phyloP scores from a whole-genome alignment of 768 basidiomycete species.

The Tylopilus intermedius region DNA sequence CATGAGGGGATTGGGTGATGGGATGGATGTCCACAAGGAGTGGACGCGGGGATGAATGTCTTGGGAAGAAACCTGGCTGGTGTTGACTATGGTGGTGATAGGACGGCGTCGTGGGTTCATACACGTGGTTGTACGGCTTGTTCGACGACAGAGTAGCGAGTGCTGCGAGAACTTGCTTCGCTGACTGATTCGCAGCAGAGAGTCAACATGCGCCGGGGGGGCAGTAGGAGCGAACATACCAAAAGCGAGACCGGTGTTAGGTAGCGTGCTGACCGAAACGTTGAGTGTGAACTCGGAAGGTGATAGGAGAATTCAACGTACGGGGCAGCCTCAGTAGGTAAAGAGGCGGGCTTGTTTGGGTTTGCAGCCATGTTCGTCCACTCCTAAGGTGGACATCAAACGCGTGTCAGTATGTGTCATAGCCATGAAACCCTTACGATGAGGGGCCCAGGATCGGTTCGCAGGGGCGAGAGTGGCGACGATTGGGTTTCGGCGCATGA shows the following conservation, averaged over 20 bases:
- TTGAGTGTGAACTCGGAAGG: slow-evolving; percentile 13
- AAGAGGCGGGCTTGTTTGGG: slow-evolving; percentile 1
- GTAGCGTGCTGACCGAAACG: slow-evolving; percentile 20
- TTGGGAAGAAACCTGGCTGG: slow-evolving; percentile 8
- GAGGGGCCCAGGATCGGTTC: slow-evolving; percentile 13
- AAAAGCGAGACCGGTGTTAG: slow-evolving; percentile 16
- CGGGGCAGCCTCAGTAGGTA: slow-evolving; percentile 5
- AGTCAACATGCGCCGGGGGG: slow-evolving; percentile 8
- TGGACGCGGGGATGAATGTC: slow-evolving; percentile 19
- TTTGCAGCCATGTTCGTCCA: slow-evolving; percentile 16
- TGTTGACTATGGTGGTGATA: slow-evolving; percentile 4
- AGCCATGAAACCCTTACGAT: slow-evolving; percentile 10
- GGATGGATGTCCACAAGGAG: slow-evolving; percentile 28
- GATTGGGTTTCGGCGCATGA: slow-evolving; percentile 9
- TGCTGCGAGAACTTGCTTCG: slow-evolving; percentile 28
- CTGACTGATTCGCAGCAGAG: slow-evolving; percentile 26
- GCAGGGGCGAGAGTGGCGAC: slow-evolving; percentile 8
- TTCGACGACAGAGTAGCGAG: slow-evolving; percentile 45
- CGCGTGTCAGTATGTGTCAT: background rate
- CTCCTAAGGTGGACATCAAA: slow-evolving; percentile 14
- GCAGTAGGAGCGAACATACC: slow-evolving; percentile 16
- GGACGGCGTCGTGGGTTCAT: slow-evolving; percentile 7
- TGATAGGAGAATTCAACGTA: slow-evolving; percentile 17
- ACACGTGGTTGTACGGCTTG: slow-evolving; percentile 17
- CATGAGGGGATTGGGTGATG: slow-evolving; percentile 38